Evolutionary conservation across 192 early-diverging fungal genomes (phyloP), one percentile per base, ranked within the genome.

Genomic region (Rhizophlyctis rosea): DNA sequence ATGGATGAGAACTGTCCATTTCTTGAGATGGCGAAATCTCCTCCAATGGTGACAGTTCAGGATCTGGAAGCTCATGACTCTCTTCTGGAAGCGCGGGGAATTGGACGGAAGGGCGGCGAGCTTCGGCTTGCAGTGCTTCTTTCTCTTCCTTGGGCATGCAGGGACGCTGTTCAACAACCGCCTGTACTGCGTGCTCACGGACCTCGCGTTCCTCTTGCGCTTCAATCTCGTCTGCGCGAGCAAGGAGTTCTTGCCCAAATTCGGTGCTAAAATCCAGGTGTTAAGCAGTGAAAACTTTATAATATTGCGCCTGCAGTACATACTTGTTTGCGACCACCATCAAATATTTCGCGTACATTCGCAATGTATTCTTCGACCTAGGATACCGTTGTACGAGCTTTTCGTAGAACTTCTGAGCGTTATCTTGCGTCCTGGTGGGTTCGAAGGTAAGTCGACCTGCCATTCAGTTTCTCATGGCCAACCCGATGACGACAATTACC

Each of bases 321-420:
- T 13, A 21, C 50, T 7, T 52, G 27, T 30, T 28, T 4, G 30
- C 3, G 24, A 24, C 2, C 56, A n/a, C 28, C 29, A 57, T 36
- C 56, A 57, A n/a, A 28, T 36, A 57, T 21, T 57, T 57, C 2
- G 56, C 56, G 44, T 7, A 57, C 56, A 36, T 57, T 4, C 56
- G 5, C 14, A 57, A 18, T 25, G 44, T 36, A 4, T 57, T 32
- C 21, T 57, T 57, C 16, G 33, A 36, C n/a, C n/a, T n/a, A 4
- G 56, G 56, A 28, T 25, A 57, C 7, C 34, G 31, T 7, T 32
- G 25, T 2, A 49, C 30, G 4, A 61, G n/a, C 27, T 61, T 50
- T 5, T 47, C 47, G 44, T 61, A 61, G 21, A 44, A 49, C 29
- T 61, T 3, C 1, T 44, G 9, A 23, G 59, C 59, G 11, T 61